phyloP scores from a whole-genome alignment of 2,329 filamentous ascomycete species.

The Talaromyces sp. region DNA sequence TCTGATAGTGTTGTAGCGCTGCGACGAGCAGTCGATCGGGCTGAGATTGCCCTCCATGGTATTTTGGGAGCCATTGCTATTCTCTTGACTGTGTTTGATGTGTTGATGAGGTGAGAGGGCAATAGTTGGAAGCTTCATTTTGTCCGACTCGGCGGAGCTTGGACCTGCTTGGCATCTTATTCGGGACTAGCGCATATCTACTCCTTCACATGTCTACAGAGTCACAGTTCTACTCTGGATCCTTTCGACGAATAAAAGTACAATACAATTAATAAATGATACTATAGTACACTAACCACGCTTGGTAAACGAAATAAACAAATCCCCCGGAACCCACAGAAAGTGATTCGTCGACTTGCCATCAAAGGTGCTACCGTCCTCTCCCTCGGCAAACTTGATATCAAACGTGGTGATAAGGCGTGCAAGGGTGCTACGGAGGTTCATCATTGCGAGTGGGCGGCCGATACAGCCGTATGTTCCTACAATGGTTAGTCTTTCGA shows the following conservation, averaged over 20 bases:
- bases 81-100: neutral
- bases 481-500: conserved; percentile 17
- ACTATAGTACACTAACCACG: conserved; percentile 1
- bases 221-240: too few species aligned
- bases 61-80: conserved; percentile 35
- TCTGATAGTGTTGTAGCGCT: conserved; percentile 27
- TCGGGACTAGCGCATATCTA: neutral
- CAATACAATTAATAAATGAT: neutral
- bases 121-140: neutral
- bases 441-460: conserved; percentile 37
- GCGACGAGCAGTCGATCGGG: conserved; percentile 31
- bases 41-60: conserved; percentile 39
- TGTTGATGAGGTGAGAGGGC: neutral
- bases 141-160: neutral
- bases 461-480: conserved; percentile 40
- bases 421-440: conserved; percentile 37
- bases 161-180: conserved; percentile 7
- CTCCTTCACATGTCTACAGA: neutral
- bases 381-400: conserved; percentile 34
- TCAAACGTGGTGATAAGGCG: conserved; percentile 38
- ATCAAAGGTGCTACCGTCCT: conserved; percentile 35
- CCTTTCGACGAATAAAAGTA: neutral
- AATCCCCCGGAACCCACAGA: conserved; percentile 27
- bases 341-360: conserved; percentile 39
- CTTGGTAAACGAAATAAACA: conserved; percentile 25